Evolutionary conservation across 345 rosid genomes (phyloP).

Genomic region (Acer yangbiense): DNA sequence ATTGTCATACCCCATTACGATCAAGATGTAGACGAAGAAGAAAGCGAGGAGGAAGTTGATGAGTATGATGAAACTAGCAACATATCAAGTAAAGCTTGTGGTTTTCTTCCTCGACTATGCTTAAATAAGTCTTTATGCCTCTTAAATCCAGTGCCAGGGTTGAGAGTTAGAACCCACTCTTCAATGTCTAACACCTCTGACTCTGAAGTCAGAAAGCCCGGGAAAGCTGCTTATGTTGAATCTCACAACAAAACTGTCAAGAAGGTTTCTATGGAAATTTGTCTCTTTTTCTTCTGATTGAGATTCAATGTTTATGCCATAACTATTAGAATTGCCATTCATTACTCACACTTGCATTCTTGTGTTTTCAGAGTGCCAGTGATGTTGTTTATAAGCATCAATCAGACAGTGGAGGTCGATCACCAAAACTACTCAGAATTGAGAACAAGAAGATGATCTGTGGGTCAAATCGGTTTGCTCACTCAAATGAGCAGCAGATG

Average conservation of each 20-base stretch:
- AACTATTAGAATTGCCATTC: constrained; percentile 11
- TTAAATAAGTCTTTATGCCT: constrained; percentile 57
- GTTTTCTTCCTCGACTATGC: constrained; percentile 71
- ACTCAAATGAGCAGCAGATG: constrained; percentile 35
- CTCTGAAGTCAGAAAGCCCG: constrained; percentile 34
- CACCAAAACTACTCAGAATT: constrained; percentile 39
- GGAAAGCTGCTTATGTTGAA: constrained; percentile 45
- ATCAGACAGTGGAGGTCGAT: constrained; percentile 35
- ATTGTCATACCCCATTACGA: constrained; percentile 30
- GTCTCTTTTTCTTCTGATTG: neutral
- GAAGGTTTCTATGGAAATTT: constrained; percentile 41
- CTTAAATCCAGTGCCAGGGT: constrained; percentile 60
- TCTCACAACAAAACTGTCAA: constrained; percentile 45
- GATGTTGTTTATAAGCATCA: constrained; percentile 44
- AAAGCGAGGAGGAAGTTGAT: constrained; percentile 48
- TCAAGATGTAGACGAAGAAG: constrained; percentile 37
- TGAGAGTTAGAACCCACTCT: constrained; percentile 50
- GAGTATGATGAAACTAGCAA: constrained; percentile 39
- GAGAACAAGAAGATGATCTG: constrained; percentile 43
- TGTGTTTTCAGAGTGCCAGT: constrained; percentile 44
- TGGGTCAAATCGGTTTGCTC: constrained; percentile 47
- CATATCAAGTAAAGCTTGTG: constrained; percentile 67
- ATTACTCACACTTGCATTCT: constrained; percentile 16
- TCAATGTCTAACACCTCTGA: constrained; percentile 36
- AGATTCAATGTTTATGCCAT: constrained; percentile 13